Conservation (phyloP, 768 basidiomycete genomes). For the Leccinum subgranulosum region DNA sequence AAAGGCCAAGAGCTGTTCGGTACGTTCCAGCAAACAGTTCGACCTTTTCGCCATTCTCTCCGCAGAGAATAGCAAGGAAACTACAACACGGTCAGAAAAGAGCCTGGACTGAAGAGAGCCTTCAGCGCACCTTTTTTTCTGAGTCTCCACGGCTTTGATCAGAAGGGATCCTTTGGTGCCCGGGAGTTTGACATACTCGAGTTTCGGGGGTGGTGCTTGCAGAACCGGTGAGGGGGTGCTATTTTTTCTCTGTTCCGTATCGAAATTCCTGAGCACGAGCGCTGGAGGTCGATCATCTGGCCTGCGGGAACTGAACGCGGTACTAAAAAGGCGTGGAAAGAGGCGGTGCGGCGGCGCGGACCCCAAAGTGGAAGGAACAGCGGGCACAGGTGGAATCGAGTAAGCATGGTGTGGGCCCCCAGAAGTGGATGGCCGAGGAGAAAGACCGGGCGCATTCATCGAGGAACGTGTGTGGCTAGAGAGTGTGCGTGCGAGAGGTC, state of each 20-base stretch:
- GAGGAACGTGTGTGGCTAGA: constrained; percentile 21
- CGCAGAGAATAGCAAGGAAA: constrained; percentile 90
- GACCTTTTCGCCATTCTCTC: constrained; percentile 90
- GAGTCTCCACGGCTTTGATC: constrained; percentile 86
- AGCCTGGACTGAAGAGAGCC: background rate
- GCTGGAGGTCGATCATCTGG: constrained; percentile 51
- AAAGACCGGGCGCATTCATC: constrained; percentile 9
- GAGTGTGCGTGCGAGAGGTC: constrained; percentile 24
- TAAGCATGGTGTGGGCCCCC: constrained; percentile 23
- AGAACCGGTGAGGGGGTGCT: constrained; percentile 34
- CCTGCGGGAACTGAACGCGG: constrained; percentile 57
- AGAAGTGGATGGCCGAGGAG: constrained; percentile 36
- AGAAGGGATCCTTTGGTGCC: constrained; percentile 83
- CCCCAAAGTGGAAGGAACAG: constrained; percentile 30
- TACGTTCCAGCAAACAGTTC: constrained; percentile 92
- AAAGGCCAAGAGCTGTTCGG: constrained; percentile 82
- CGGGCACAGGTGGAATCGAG: constrained; percentile 17
- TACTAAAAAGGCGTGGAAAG: constrained; percentile 66
- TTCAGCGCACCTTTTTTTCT: constrained; percentile 69
- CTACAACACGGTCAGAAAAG: constrained; percentile 35
- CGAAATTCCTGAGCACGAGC: constrained; percentile 34
- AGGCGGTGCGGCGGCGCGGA: constrained; percentile 54
- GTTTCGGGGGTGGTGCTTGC: constrained; percentile 71
- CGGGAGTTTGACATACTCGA: constrained; percentile 91
- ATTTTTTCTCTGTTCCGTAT: constrained; percentile 39